Percentiles rank a stretch among this genome's conserved stretches.
Evolutionary conservation across 352 stramenopile genomes (phyloP).

Genomic region (Phytophthora sojae): DNA sequence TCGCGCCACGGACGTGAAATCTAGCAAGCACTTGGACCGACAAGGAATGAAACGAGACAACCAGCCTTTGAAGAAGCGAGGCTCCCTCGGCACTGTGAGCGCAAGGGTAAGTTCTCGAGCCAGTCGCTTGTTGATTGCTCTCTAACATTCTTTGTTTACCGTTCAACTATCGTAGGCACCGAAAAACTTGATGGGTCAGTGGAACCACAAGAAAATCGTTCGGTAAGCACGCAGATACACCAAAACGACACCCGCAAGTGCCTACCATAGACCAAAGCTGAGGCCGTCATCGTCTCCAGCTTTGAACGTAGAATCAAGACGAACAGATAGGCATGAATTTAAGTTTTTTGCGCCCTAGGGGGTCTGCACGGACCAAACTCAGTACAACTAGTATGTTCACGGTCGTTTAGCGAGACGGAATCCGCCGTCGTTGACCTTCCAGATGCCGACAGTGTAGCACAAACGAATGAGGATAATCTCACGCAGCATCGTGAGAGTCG

Average conservation of each 20-base stretch:
- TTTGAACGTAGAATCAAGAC: conserved; percentile 4
- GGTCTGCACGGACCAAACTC: conserved; percentile 2
- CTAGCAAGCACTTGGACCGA: neutral
- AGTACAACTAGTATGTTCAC: conserved; percentile 32
- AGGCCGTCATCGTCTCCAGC: neutral
- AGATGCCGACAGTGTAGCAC: conserved; percentile 92
- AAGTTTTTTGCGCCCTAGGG: conserved; percentile 17
- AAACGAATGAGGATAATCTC: conserved; percentile 92
- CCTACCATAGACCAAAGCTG: neutral
- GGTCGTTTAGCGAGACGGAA: conserved; percentile 60
- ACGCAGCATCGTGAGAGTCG: conserved; percentile 92
- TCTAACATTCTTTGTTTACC: neutral
- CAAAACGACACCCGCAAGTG: neutral
- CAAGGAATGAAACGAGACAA: conserved; percentile 6
- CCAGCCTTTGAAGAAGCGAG: conserved; percentile 17
- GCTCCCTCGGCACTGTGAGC: conserved; percentile 32
- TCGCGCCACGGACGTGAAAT: conserved; percentile 18
- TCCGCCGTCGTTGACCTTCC: conserved; percentile 75
- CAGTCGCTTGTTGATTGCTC: neutral
- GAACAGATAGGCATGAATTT: conserved; percentile 25
- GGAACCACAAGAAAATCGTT: conserved; percentile 11
- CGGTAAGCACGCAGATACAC: neutral
- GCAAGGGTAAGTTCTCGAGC: conserved; percentile 25
- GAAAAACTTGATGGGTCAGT: conserved; percentile 10
- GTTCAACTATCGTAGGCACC: too few relatives aligned